These are phyloP conservation scores for Heracleum sosnowskyi DNA, from an alignment of 129 eudicot genomes.

Conservation along the genomic window DNA sequence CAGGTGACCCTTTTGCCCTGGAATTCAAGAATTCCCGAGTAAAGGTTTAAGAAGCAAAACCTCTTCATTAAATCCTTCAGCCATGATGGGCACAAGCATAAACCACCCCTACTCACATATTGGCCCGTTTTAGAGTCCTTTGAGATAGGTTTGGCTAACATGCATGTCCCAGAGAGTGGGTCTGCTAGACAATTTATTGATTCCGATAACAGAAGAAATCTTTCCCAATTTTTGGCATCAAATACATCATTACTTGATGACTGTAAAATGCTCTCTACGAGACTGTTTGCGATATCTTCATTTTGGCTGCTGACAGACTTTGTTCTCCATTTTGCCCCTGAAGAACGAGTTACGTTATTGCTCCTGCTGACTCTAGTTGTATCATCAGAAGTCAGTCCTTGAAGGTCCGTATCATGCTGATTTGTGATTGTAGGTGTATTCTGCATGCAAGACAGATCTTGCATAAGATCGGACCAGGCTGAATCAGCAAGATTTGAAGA, in stretches of 20 bases:
- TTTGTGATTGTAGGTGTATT: conserved; percentile 15
- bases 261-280: conserved; percentile 31
- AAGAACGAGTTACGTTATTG: not conserved
- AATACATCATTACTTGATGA: conserved; percentile 19
- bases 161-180: conserved; percentile 36
- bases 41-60: conserved; percentile 52
- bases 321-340: conserved; percentile 11
- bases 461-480: conserved; percentile 70
- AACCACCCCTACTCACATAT: conserved; percentile 17
- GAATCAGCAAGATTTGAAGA: conserved; percentile 47
- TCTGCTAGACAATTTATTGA: conserved; percentile 54
- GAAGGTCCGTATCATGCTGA: conserved; percentile 21
- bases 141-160: conserved; percentile 29
- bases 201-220: conserved; percentile 38
- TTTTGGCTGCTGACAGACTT: conserved; percentile 14
- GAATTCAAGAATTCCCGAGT: conserved; percentile 42
- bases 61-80: conserved; percentile 49
- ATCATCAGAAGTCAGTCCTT: not conserved
- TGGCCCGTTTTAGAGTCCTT: conserved; percentile 13
- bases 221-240: conserved; percentile 35
- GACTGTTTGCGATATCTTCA: conserved; percentile 23
- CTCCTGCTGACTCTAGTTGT: not conserved
- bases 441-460: conserved; percentile 44
- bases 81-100: conserved; percentile 72
- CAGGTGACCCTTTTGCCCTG: conserved; percentile 33